Percentiles rank a stretch among this genome's conserved stretches.
These are phyloP conservation scores for Wickerhamiella azyma DNA, from an alignment of 805 yeast genomes.

Conservation along the genomic window DNA sequence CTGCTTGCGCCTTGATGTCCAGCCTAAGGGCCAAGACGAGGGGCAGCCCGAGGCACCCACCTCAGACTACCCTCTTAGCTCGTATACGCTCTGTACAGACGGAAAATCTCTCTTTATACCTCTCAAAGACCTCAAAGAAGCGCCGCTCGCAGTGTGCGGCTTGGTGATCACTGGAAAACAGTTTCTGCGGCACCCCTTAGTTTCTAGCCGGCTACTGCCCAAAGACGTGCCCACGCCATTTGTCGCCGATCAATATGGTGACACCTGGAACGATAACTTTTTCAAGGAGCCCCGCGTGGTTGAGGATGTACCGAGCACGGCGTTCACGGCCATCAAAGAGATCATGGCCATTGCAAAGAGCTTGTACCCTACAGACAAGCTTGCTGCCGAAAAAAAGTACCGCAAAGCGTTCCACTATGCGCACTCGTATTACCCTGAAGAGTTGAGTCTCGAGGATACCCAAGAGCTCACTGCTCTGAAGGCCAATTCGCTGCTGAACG, in stretches of 20 bases:
- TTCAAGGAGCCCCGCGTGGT: slow-evolving; percentile 18
- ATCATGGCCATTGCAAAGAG: slow-evolving; percentile 52
- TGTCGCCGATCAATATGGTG: slow-evolving; percentile 16
- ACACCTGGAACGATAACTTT: slow-evolving; percentile 17
- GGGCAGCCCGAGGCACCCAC: not conserved
- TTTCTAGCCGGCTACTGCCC: slow-evolving; percentile 7
- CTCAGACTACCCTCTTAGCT: slow-evolving; percentile 5
- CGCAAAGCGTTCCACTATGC: slow-evolving; percentile 56
- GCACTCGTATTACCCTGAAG: slow-evolving; percentile 62
- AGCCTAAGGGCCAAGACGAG: too few relatives aligned
- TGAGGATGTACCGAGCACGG: slow-evolving; percentile 16
- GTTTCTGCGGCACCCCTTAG: slow-evolving; percentile 1
- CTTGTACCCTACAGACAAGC: slow-evolving; percentile 49
- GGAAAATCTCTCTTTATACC: slow-evolving; percentile 4
- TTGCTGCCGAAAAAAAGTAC: slow-evolving; percentile 53
- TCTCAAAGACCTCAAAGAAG: not conserved
- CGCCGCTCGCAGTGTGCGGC: slow-evolving; percentile 11
- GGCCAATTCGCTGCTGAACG: slow-evolving; percentile 53
- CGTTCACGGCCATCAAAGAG: slow-evolving; percentile 9
- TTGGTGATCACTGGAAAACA: slow-evolving; percentile 17
- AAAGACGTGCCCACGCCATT: slow-evolving; percentile 18
- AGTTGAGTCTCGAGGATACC: slow-evolving; percentile 20
- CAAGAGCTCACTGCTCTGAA: slow-evolving; percentile 36
- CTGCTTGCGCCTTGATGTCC: too few relatives aligned
- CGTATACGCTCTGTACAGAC: slow-evolving; percentile 6